Evolutionary conservation across 2,329 filamentous ascomycete genomes (phyloP).

Genomic region (Fusarium bactridioides): DNA sequence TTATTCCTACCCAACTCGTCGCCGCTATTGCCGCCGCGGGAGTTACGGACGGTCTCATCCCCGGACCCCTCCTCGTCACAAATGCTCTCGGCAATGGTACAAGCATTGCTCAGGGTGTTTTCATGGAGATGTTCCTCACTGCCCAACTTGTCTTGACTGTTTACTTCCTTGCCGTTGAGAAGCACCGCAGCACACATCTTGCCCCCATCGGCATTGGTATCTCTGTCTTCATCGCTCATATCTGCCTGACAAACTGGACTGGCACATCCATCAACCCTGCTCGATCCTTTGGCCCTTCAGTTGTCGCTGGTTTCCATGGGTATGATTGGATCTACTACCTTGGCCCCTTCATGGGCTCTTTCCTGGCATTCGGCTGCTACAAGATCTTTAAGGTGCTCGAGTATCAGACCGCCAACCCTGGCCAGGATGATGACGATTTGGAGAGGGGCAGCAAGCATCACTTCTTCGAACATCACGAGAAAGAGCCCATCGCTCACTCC

Average conservation of each 20-base stretch:
- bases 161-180: conserved; percentile 75
- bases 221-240: conserved; percentile 69
- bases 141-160: conserved; percentile 70
- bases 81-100: conserved; percentile 63
- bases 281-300: conserved; percentile 59
- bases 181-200: conserved; percentile 75
- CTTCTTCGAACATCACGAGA: conserved; percentile 2
- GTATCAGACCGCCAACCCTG: conserved; percentile 60
- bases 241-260: conserved; percentile 56
- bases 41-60: conserved; percentile 65
- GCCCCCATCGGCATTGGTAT: conserved; percentile 77
- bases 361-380: conserved; percentile 60
- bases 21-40: conserved; percentile 67
- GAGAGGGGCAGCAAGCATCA: conserved; percentile 30
- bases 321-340: conserved; percentile 66
- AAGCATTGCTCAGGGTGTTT: conserved; percentile 65
- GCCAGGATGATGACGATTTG: conserved; percentile 53
- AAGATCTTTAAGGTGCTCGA: conserved; percentile 59
- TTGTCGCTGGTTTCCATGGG: conserved; percentile 51
- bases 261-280: conserved; percentile 60
- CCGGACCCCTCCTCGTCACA: conserved; percentile 61
- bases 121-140: conserved; percentile 73
- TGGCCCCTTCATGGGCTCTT: conserved; percentile 58
- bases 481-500: conserved; percentile 11
- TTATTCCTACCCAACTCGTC: conserved; percentile 65